Base-by-base conservation (phyloP, 2,329 filamentous ascomycete genomes). In the Sporothrix phasma region DNA sequence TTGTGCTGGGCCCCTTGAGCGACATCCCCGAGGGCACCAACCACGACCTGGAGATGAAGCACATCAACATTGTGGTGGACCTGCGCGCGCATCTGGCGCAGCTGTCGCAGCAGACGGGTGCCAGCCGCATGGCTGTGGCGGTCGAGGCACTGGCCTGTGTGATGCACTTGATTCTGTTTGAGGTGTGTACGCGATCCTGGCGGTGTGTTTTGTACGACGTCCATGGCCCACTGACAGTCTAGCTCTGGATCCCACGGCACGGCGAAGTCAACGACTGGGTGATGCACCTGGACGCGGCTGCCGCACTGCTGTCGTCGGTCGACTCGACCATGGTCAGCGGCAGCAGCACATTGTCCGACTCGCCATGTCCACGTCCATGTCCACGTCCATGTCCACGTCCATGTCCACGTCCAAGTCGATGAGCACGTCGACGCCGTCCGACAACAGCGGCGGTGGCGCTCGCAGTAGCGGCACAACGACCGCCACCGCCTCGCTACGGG, bases 1-100 rank as follows among this genome's bases (percentile, higher is more conserved):
- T 62, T 37, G 60, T 62, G 22, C 45, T 62, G 31, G 64, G 64
- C n/a, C 64, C 64, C 6, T 60, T 65, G 22, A 65, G 59, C 43
- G 59, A 62, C 8, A 54, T 61, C 2, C 59, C 64, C 17, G 39
- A 62, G 47, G 43, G 49, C 17, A 53, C 64, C 5, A 62, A 62
- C 34, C 64, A 65, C 15, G 64, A 65, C 34, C 60, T 65, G 19
- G 64, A 65, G 60, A 65, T 62, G 64, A 49, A 65, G 51, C 60
- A 59, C 45, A 65, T 65, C n/a, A 43, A 62, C 3, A 62, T 56
- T 19, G 51, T 65, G 22, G n/a, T 41, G 17, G 64, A 65, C 34
- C 43, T 65, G 31, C 59, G 64, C 31, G 45, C 31, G 17, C 64
- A 65, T 39, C 29, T 65, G 34, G 51, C 24, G 31, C 51, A 65